Conservation (phyloP, 2,329 filamentous ascomycete genomes). For the Pleomassaria siparia region DNA sequence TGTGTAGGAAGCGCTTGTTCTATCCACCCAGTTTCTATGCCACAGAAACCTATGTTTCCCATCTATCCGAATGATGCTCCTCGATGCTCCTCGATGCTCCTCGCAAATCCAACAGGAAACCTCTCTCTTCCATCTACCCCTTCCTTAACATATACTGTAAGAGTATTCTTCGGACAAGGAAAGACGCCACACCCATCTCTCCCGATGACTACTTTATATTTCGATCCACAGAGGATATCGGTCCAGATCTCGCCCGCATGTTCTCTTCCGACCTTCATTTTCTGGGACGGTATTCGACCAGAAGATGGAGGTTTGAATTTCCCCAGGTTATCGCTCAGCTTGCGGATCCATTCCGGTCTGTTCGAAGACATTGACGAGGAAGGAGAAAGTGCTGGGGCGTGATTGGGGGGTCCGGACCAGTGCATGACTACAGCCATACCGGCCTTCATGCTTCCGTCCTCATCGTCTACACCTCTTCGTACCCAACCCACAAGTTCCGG, state of each 20-base stretch:
- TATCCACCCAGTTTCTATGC: too few relatives aligned
- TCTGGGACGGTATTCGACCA: not conserved
- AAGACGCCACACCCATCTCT: slow-evolving; percentile 52
- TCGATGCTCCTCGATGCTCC: too few relatives aligned
- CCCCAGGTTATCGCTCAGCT: not conserved
- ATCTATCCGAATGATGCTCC: too few relatives aligned
- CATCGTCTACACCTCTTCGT: slow-evolving; percentile 49
- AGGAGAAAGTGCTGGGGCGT: too few relatives aligned
- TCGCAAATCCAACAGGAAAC: slow-evolving; percentile 4
- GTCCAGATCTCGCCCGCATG: slow-evolving; percentile 62
- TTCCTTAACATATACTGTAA: slow-evolving; percentile 2
- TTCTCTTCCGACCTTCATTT: slow-evolving; percentile 59
- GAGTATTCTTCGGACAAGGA: not conserved
- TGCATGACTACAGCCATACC: slow-evolving; percentile 52
- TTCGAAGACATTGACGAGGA: not conserved
- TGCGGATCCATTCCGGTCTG: not conserved
- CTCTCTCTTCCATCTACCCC: not conserved
- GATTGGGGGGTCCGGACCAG: slow-evolving; percentile 12
- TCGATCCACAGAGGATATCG: slow-evolving; percentile 57
- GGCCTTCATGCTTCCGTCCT: slow-evolving; percentile 48
- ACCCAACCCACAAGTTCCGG: slow-evolving; percentile 62
- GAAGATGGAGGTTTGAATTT: too few relatives aligned
- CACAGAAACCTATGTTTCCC: too few relatives aligned
- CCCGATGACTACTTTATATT: slow-evolving; percentile 57
- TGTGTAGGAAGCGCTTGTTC: too few relatives aligned